These are phyloP conservation scores for Jackrogersella multiformis DNA, from an alignment of 495 filamentous ascomycete genomes.

Conservation along the genomic window DNA sequence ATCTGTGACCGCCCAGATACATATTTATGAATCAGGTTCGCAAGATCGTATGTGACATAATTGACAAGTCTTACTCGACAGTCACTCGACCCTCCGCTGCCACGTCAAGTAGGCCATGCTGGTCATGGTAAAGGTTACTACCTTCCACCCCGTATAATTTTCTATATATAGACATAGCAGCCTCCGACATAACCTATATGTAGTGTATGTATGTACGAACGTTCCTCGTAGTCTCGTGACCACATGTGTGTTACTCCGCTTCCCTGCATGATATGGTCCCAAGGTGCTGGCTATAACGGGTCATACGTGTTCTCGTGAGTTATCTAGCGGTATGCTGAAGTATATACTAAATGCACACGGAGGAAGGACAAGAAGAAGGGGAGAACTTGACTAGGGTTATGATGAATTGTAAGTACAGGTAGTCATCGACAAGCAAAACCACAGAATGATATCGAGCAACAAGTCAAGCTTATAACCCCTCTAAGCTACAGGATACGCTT, in stretches of 20 bases:
- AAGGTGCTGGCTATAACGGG: neutral
- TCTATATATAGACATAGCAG: neutral
- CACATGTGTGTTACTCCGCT: neutral
- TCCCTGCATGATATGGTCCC: neutral
- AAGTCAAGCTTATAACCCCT: neutral
- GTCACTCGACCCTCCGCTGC: neutral
- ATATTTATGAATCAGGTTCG: neutral
- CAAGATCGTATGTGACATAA: neutral
- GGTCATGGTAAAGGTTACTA: neutral
- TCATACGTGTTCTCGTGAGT: neutral
- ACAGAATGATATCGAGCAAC: too few species aligned
- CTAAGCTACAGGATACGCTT: constrained; percentile 1
- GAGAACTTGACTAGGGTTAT: too few species aligned
- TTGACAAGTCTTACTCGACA: neutral
- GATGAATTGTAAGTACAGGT: too few species aligned
- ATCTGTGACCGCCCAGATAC: neutral
- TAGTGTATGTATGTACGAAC: too few species aligned
- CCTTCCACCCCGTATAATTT: neutral
- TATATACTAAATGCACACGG: neutral
- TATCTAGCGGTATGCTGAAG: neutral
- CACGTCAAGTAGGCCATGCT: neutral
- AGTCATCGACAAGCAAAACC: too few species aligned
- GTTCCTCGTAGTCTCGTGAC: neutral
- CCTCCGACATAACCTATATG: neutral
- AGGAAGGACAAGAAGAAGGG: neutral